These are phyloP conservation scores for Trametes pubescens DNA, from an alignment of 1,284 basidiomycete species.

Conservation along the genomic window DNA sequence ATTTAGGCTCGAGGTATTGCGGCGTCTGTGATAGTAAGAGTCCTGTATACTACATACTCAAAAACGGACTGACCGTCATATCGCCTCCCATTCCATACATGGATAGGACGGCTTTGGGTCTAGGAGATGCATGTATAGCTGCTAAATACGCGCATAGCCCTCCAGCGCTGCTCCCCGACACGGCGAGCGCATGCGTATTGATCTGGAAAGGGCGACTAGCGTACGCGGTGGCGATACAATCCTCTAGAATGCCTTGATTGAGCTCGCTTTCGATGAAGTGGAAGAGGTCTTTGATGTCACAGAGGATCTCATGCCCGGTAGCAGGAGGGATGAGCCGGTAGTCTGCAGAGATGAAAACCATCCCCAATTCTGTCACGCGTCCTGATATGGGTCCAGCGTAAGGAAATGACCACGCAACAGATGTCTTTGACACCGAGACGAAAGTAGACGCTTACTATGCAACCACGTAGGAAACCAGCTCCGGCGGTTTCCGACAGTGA, in stretches of 20 bases:
- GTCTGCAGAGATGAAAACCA: constrained; percentile 63
- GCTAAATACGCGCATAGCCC: constrained; percentile 71
- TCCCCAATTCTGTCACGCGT: constrained; percentile 22
- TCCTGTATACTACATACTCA: neutral
- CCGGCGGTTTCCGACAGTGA: constrained; percentile 61
- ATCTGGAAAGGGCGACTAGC: constrained; percentile 37
- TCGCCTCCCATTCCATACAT: constrained; percentile 72
- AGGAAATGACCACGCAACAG: neutral
- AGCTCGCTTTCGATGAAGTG: constrained; percentile 50
- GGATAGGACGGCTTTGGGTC: constrained; percentile 60
- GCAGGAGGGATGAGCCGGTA: constrained; percentile 66
- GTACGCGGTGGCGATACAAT: neutral
- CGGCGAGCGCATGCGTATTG: constrained; percentile 55
- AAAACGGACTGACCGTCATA: constrained; percentile 54
- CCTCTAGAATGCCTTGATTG: constrained; percentile 29
- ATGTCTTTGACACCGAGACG: neutral
- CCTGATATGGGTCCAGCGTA: constrained; percentile 7
- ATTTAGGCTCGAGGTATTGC: constrained; percentile 51
- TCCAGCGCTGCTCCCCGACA: constrained; percentile 68
- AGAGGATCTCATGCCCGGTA: constrained; percentile 62
- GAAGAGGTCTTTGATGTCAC: constrained; percentile 64
- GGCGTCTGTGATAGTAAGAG: constrained; percentile 38
- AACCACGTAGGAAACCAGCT: constrained; percentile 74
- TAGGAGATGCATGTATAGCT: constrained; percentile 58
- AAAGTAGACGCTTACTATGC: constrained; percentile 51